Evolutionary conservation across 2,329 filamentous ascomycete species (phyloP), one percentile per base, ranked within the genome.

Genomic region (Diplodia sapinea): DNA sequence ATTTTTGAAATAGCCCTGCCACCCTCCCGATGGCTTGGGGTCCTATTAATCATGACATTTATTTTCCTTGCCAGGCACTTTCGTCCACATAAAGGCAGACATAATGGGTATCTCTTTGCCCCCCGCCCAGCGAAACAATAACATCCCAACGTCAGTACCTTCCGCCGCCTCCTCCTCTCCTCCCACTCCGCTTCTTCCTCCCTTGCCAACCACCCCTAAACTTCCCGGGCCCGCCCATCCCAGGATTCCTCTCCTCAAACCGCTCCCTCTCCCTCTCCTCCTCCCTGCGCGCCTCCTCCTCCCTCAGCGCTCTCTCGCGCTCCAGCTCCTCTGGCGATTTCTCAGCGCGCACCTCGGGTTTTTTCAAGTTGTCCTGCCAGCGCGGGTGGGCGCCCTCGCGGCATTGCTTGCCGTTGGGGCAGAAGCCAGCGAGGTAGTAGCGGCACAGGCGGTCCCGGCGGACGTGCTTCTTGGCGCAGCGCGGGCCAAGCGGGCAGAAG

Each of bases 381-480:
- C 89, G 86, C 3, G 94, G 89, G 79, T 99, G 95, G 6, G 92
- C 90, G 23, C 92, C 92, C 70, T 90, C 87, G 75, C 88, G 89
- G 80, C 95, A 99, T 8, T 83, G 82, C 69, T 83, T 85, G 0
- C 89, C 94, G 66, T 96, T 91, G 0, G 95, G 95, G 77, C 95
- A 99, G 82, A 99, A 99, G 1, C 95, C 95, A 8, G 93, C 93
- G 17, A 98, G 83, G 76, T 96, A 99, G 78, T 90, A 97, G 1
- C 84, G 84, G 77, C 95, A 99, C 7, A 97, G 79, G 71, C 86
- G 89, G 40, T 76, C 74, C 70, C 91, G 89, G 69, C 93, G 88
- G 67, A 96, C 89, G 80, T 99, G 95, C 72, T 94, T 91, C 81
- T 97, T 93, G 29, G 90, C 88, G 79, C 95, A 99, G 68, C 87